A percentile compares a stretch with the other conserved stretches of the same genome.
Conservation (phyloP, 2,329 filamentous ascomycete species). For the Emydomyces testavorans region DNA sequence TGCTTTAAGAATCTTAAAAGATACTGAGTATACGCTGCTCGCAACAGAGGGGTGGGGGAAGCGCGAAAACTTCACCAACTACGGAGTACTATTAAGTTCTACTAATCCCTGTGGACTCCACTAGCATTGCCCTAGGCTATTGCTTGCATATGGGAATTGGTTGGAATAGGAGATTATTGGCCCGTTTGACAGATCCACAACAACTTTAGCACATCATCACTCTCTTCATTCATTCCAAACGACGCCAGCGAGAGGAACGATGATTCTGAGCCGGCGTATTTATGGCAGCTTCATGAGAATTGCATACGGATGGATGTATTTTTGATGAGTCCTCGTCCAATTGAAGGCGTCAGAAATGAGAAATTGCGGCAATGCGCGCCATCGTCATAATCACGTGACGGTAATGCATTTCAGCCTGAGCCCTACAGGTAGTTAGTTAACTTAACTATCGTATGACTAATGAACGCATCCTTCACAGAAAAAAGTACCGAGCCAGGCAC, state of each 20-base stretch:
- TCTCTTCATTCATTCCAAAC: not conserved
- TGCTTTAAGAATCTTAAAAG: too few relatives aligned
- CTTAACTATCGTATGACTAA: too few relatives aligned
- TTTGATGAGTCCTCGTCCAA: not conserved
- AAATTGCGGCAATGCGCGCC: slow-evolving; percentile 1
- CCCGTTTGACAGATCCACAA: not conserved
- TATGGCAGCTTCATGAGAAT: not conserved
- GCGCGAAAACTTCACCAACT: too few relatives aligned
- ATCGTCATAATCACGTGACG: not conserved
- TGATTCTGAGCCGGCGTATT: not conserved
- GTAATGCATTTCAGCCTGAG: not conserved
- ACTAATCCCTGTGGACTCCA: not conserved
- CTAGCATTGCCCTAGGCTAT: not conserved
- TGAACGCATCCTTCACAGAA: not conserved
- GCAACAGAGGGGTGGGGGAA: too few relatives aligned
- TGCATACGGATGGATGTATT: not conserved
- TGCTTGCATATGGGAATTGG: not conserved
- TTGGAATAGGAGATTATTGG: slow-evolving; percentile 1
- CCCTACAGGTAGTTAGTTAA: slow-evolving; percentile 3
- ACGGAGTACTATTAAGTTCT: not conserved
- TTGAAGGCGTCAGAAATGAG: not conserved
- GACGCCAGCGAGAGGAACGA: too few relatives aligned
- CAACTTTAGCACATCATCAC: not conserved
- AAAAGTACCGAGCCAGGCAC: slow-evolving; percentile 4
- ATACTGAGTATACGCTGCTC: too few relatives aligned